Evolutionary conservation across 202 grass and related monocot genomes (phyloP), one percentile per base, ranked within the genome.

Genomic region (Bolboschoenoplectus hybrid): DNA sequence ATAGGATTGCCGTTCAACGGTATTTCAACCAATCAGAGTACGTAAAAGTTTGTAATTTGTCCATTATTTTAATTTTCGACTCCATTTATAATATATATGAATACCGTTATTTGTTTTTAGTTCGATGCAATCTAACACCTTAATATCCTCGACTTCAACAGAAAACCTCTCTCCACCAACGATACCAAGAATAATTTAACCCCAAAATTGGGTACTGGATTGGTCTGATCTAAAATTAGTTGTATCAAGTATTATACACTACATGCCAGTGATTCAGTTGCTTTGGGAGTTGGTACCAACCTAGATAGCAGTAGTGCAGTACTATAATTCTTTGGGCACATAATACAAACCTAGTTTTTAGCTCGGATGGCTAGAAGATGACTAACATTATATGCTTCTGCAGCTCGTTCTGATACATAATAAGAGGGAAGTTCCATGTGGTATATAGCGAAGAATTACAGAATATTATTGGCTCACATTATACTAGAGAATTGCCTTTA

Each of bases 21-120:
- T 77, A 86, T 89, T 89, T 89, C 82, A 51, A 60, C 86, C 50
- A 41, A 85, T 58, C 82, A 68, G 70, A 83, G 86, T 58, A 77
- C 53, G 16, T 81, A 82, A 88, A 85, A 72, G 80, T 95, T 51
- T 89, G 66, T 85, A 12, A 68, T 91, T 60, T 86, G 66, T 85
- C 12, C 32, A 55, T 75, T 69, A 72, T 40, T 26, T 14, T 19
- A 85, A 14, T 85, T 56, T 84, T 56, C 3, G 44, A 73, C 26
- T 10, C 47, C 34, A 45, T 66, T 50, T 63, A 1, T 66, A 47
- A 56, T 63, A 52, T 32, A 32, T 81, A 39, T 44, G 6, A 17
- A 82, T 8, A 34, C 14, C 9, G 7, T 2, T 55, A 76, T 16
- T 55, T 36, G 5, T 36, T 16, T 36, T 38, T 76, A 36, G 47